These are phyloP conservation scores for Platanus orientalis DNA, from an alignment of 164 flowering plant genomes.

Conservation along the genomic window DNA sequence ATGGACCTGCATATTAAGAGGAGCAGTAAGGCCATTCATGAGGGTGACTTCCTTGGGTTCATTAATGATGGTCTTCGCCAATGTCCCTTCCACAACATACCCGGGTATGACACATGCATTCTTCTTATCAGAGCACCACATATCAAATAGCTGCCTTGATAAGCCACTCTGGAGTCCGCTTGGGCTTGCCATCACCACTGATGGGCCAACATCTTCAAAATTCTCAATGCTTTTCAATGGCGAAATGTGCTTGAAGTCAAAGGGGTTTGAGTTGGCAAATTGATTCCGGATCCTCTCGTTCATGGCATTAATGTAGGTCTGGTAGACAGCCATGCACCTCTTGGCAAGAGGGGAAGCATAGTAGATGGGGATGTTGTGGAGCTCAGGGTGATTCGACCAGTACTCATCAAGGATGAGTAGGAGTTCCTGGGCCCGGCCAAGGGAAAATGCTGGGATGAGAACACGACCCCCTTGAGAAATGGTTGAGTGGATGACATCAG, in stretches of 20 bases:
- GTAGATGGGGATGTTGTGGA: slow-evolving; percentile 85
- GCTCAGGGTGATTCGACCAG: slow-evolving; percentile 91
- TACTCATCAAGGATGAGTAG: slow-evolving; percentile 93
- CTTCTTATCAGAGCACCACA: slow-evolving; percentile 92
- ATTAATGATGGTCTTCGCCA: slow-evolving; percentile 82
- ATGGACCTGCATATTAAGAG: slow-evolving; percentile 91
- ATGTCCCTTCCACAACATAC: slow-evolving; percentile 86
- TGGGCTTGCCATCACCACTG: slow-evolving; percentile 98
- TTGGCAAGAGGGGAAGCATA: slow-evolving; percentile 99
- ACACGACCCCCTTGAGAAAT: slow-evolving; percentile 94
- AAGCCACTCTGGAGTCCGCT: slow-evolving; percentile 90
- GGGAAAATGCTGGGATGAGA: slow-evolving; percentile 91
- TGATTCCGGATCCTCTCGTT: slow-evolving; percentile 86
- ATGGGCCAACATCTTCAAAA: slow-evolving; percentile 88
- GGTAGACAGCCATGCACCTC: slow-evolving; percentile 89
- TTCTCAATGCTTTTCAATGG: slow-evolving; percentile 77
- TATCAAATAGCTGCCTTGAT: slow-evolving; percentile 88
- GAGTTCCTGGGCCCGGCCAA: slow-evolving; percentile 97
- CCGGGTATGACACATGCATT: slow-evolving; percentile 95
- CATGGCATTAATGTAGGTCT: slow-evolving; percentile 92
- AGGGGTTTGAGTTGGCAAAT: slow-evolving; percentile 80
- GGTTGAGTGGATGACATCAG: slow-evolving; percentile 83
- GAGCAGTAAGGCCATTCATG: slow-evolving; percentile 82
- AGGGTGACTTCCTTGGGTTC: slow-evolving; percentile 96
- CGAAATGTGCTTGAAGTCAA: slow-evolving; percentile 80